Conservation (phyloP, 345 rosid species). For the Cardamine occulta region DNA sequence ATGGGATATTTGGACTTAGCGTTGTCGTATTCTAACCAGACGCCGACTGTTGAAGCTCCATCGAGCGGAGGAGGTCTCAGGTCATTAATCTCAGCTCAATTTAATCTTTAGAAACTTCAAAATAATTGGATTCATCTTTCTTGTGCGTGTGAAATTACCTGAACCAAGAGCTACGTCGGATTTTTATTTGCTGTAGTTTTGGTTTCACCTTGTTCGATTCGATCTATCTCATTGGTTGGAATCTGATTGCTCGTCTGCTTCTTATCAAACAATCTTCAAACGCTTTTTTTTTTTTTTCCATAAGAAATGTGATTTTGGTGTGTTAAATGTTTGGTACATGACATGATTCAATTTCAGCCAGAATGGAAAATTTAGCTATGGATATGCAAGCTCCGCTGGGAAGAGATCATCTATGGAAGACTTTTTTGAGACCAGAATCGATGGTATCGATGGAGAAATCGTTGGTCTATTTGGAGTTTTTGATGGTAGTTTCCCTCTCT, state of each 20-base stretch:
- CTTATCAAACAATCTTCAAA: not conserved
- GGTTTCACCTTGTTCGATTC: not conserved
- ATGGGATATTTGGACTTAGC: conserved; percentile 45
- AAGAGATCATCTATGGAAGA: conserved; percentile 99
- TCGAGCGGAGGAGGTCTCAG: conserved; percentile 93
- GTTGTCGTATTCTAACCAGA: conserved; percentile 29
- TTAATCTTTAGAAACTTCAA: conserved; percentile 11
- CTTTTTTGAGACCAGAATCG: conserved; percentile 92
- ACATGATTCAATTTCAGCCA: conserved; percentile 56
- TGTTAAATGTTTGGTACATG: conserved; percentile 1
- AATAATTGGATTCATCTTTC: not conserved
- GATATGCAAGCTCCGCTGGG: conserved; percentile 97
- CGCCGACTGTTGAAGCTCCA: conserved; percentile 60
- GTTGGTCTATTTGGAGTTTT: conserved; percentile 98
- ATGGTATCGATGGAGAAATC: conserved; percentile 89
- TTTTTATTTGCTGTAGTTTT: not conserved
- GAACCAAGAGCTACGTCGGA: not conserved
- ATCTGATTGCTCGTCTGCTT: not conserved
- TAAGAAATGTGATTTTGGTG: not conserved
- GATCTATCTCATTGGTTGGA: not conserved
- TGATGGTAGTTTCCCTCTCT: conserved; percentile 62
- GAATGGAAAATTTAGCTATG: conserved; percentile 93
- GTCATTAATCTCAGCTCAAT: conserved; percentile 38
- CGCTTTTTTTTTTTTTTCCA: not conserved
- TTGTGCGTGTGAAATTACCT: not conserved